Evolutionary conservation across 2,329 filamentous ascomycete genomes (phyloP).

Genomic region (Aspergillus sp.): DNA sequence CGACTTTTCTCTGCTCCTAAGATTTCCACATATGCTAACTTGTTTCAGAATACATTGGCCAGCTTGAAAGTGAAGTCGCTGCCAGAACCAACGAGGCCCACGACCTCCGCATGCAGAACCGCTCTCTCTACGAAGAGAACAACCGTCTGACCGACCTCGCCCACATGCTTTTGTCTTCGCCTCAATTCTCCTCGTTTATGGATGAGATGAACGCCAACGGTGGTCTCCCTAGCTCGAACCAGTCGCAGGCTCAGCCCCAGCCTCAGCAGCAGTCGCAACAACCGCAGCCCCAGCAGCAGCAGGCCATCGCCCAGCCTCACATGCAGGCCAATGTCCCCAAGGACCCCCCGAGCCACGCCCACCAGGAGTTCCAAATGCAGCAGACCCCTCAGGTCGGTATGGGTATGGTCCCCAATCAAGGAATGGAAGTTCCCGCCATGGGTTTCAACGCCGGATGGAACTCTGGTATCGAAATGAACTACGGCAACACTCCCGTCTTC

Average conservation of each 20-base stretch:
- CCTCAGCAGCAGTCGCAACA: slow-evolving; percentile 35
- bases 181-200: slow-evolving; percentile 78
- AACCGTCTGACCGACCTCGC: slow-evolving; percentile 71
- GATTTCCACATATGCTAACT: slow-evolving; percentile 44
- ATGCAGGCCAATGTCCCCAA: slow-evolving; percentile 54
- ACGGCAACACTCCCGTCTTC: slow-evolving; percentile 49
- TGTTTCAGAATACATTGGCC: slow-evolving; percentile 83
- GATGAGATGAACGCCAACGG: slow-evolving; percentile 64
- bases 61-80: slow-evolving; percentile 86
- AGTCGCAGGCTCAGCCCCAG: slow-evolving; percentile 37
- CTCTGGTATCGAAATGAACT: slow-evolving; percentile 42
- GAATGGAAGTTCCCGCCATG: slow-evolving; percentile 69
- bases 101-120: slow-evolving; percentile 76
- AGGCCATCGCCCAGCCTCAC: slow-evolving; percentile 34
- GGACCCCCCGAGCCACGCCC: slow-evolving; percentile 56
- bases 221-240: slow-evolving; percentile 29
- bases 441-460: slow-evolving; percentile 49
- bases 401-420: slow-evolving; percentile 76
- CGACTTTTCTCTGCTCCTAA: not conserved
- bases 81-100: slow-evolving; percentile 78
- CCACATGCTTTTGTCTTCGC: slow-evolving; percentile 74
- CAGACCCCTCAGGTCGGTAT: slow-evolving; percentile 66
- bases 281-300: slow-evolving; percentile 30
- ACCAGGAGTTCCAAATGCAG: slow-evolving; percentile 53
- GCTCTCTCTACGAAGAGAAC: slow-evolving; percentile 78